Evolutionary conservation across 1,284 basidiomycete species (phyloP).

Genomic region (Naganishia sp.): DNA sequence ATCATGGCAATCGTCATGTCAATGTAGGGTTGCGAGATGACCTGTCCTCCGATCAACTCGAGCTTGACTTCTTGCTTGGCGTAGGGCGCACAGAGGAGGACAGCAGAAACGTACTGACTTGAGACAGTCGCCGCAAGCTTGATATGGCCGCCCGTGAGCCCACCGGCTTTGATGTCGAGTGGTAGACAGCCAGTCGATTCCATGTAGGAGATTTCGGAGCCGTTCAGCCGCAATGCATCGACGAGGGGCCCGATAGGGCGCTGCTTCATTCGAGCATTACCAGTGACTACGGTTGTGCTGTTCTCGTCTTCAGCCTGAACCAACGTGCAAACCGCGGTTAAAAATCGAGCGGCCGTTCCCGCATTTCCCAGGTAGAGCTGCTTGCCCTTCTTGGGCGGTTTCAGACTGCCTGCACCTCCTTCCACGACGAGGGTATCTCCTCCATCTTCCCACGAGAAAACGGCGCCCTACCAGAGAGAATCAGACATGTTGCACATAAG

Average conservation of each 20-base stretch:
- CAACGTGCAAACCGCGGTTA: slow-evolving; percentile 91
- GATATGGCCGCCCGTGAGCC: slow-evolving; percentile 80
- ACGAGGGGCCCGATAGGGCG: slow-evolving; percentile 93
- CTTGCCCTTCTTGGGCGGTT: slow-evolving; percentile 73
- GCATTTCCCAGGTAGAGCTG: slow-evolving; percentile 96
- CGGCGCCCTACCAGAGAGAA: slow-evolving; percentile 66
- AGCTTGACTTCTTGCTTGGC: slow-evolving; percentile 77
- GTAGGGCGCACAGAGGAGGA: slow-evolving; percentile 94
- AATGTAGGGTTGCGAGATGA: slow-evolving; percentile 98
- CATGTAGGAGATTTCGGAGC: slow-evolving; percentile 74
- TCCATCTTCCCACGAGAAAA: slow-evolving; percentile 86
- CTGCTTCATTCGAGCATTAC: slow-evolving; percentile 98
- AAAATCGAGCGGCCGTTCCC: slow-evolving; percentile 95
- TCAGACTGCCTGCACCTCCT: slow-evolving; percentile 80
- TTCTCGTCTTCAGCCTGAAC: slow-evolving; percentile 57
- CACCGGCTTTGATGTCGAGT: slow-evolving; percentile 78
- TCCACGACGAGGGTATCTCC: slow-evolving; percentile 90
- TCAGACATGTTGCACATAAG: slow-evolving; percentile 27
- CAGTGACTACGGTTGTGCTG: slow-evolving; percentile 76
- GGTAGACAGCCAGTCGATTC: slow-evolving; percentile 85
- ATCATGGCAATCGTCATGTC: slow-evolving; percentile 99
- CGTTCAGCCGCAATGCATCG: slow-evolving; percentile 81
- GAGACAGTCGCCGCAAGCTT: slow-evolving; percentile 91
- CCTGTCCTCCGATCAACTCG: slow-evolving; percentile 86
- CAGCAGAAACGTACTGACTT: slow-evolving; percentile 96